A percentile compares a stretch with the other conserved stretches of the same genome.
Conservation (phyloP, 2,329 filamentous ascomycete genomes). For the Hypoxylon sp. region DNA sequence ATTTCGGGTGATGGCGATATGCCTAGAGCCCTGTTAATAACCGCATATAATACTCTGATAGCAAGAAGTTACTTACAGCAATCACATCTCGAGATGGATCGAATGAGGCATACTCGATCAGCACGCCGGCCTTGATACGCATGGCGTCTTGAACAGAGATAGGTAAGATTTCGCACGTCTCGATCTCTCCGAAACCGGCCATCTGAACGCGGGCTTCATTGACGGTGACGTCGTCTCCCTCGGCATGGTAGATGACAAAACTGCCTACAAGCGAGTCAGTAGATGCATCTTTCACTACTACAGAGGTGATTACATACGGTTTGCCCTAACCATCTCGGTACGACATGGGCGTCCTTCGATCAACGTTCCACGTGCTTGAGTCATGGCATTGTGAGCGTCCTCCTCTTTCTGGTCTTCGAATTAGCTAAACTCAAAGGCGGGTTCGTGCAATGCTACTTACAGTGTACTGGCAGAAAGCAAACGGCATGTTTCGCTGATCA, state of each 20-base stretch:
- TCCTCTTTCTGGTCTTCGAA: slow-evolving; percentile 59
- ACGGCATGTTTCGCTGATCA: slow-evolving; percentile 71
- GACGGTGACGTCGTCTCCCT: slow-evolving; percentile 57
- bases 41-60: slow-evolving; percentile 2
- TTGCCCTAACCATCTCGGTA: slow-evolving; percentile 72
- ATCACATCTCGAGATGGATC: slow-evolving; percentile 66
- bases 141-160: slow-evolving; percentile 54
- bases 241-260: slow-evolving; percentile 63
- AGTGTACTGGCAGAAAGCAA: slow-evolving; percentile 75
- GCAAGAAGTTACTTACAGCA: slow-evolving; percentile 57
- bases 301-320: slow-evolving; percentile 61
- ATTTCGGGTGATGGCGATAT: slow-evolving; percentile 55
- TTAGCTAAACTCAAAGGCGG: slow-evolving; percentile 47
- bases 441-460: slow-evolving; percentile 58
- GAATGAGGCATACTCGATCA: slow-evolving; percentile 67
- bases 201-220: slow-evolving; percentile 64
- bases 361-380: slow-evolving; percentile 62
- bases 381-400: slow-evolving; percentile 66
- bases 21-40: slow-evolving; percentile 49
- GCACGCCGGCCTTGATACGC: slow-evolving; percentile 58
- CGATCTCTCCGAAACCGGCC: slow-evolving; percentile 61
- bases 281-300: neutral
- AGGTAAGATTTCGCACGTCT: slow-evolving; percentile 58
- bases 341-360: slow-evolving; percentile 72
- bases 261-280: slow-evolving; percentile 60